phyloP scores from a whole-genome alignment of 352 stramenopile species.

The Phytophthora pistaciae region DNA sequence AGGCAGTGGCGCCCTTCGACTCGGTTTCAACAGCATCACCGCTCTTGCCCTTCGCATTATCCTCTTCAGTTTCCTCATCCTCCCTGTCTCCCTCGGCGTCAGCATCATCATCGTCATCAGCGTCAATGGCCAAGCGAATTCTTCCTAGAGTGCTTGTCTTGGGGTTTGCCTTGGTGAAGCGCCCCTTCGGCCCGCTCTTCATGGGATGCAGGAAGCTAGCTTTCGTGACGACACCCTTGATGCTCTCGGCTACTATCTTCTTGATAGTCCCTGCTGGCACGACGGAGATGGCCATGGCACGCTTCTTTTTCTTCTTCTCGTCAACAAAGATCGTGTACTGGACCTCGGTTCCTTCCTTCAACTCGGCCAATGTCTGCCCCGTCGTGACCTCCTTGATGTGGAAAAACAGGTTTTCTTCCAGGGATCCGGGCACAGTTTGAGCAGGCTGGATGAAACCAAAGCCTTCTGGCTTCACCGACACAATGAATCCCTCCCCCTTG shows the following conservation, averaged over 20 bases:
- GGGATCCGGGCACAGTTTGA: conserved; percentile 34
- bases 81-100: conserved; percentile 32
- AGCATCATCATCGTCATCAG: conserved; percentile 37
- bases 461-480: conserved; percentile 67
- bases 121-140: conserved; percentile 49
- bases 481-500: conserved; percentile 68
- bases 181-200: conserved; percentile 42
- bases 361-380: conserved; percentile 54
- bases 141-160: conserved; percentile 64
- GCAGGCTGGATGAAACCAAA: conserved; percentile 84
- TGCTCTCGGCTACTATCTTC: conserved; percentile 37
- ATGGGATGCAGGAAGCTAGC: conserved; percentile 67
- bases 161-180: conserved; percentile 50
- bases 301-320: conserved; percentile 83
- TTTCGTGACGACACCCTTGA: conserved; percentile 68
- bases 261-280: conserved; percentile 73
- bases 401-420: conserved; percentile 82
- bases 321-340: conserved; percentile 63
- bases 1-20: conserved; percentile 11
- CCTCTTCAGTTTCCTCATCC: conserved; percentile 28
- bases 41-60: conserved; percentile 19
- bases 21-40: conserved; percentile 8
- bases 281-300: conserved; percentile 54
- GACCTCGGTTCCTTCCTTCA: conserved; percentile 82
- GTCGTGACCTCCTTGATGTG: conserved; percentile 79